phyloP scores from a whole-genome alignment of 1,284 basidiomycete species.

The Heliocybe sulcata region DNA sequence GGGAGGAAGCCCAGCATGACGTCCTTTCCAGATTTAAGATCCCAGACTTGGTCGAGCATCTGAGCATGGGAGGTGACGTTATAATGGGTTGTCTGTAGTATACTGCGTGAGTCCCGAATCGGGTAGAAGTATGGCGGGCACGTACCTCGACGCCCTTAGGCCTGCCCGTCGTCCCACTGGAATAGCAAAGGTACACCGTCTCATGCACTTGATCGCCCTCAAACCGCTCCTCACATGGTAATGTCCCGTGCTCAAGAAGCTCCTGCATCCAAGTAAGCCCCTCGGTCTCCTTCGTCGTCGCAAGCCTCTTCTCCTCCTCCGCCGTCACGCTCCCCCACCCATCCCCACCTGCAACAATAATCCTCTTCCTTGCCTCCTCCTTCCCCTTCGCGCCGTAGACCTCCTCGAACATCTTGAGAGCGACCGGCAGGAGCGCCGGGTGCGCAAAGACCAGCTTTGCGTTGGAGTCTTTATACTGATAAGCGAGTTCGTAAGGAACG shows the following conservation, averaged over 20 bases:
- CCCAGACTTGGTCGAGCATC: conserved; percentile 17
- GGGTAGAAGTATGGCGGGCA: not conserved
- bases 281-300: conserved; percentile 4
- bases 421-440: conserved; percentile 26
- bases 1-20: conserved; percentile 37
- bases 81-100: conserved; percentile 32
- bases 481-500: conserved; percentile 21
- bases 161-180: conserved; percentile 38
- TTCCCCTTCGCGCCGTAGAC: conserved; percentile 11
- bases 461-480: conserved; percentile 30
- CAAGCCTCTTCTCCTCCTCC: not conserved
- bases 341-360: conserved; percentile 19
- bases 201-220: conserved; percentile 21
- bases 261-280: conserved; percentile 15
- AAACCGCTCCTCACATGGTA: conserved; percentile 20
- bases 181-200: conserved; percentile 40
- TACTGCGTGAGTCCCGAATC: not conserved
- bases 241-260: conserved; percentile 16
- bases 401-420: conserved; percentile 22
- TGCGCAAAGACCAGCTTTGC: conserved; percentile 35
- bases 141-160: conserved; percentile 33
- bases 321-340: not conserved
- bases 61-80: conserved; percentile 28
- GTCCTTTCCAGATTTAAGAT: conserved; percentile 22
- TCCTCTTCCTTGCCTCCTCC: conserved; percentile 18